Evolutionary conservation across 1,139 yeast genomes (phyloP), one percentile per base, ranked within the genome.

Genomic region (Saccharomycopsis hybrid): DNA sequence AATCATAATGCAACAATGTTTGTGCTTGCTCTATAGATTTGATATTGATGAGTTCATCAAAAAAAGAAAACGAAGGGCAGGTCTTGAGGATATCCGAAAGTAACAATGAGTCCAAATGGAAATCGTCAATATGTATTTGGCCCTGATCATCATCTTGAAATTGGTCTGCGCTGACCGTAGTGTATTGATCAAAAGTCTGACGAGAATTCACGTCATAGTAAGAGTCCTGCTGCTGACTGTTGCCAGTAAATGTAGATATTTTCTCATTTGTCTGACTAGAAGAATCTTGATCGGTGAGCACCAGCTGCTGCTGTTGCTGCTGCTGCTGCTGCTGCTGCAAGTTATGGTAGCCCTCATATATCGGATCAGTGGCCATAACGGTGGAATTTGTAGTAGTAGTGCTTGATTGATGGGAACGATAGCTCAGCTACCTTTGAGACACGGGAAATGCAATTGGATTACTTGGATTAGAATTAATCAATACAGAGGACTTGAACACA

Each of bases 51-150:
- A 69, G 57, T 48, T 68, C 72, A 32, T 68, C 69, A 53, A 68
- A 64, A 49, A 66, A 62, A 11, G 70, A 61, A 51, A 69, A 69
- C 30, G 55, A 50, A 7, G 70, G 69, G 9, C 62, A 60, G n/a
- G 55, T 48, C 27, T 51, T 56, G 37, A 62, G 54, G 33, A 60
- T 54, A 31, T 57, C 61, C 11, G 61, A 56, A n/a, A 60, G 55
- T 18, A 51, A 42, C 18, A 57, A 40, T 28, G 42, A 36, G 18
- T 47, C 47, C 9, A 49, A 27, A 18, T 49, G 53, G 42, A 49
- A 28, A 33, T 48, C 50, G 13, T 43, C 47, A 8, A n/a, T 7
- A 35, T 30, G 33, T 2, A 40, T 29, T 1, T 36, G 18, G n/a
- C n/a, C n/a, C n/a, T n/a, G n/a, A n/a, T 31, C 42, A 13, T 37